Evolutionary conservation across 177 flowering plant genomes (phyloP).

Genomic region (Vitis hybrid): DNA sequence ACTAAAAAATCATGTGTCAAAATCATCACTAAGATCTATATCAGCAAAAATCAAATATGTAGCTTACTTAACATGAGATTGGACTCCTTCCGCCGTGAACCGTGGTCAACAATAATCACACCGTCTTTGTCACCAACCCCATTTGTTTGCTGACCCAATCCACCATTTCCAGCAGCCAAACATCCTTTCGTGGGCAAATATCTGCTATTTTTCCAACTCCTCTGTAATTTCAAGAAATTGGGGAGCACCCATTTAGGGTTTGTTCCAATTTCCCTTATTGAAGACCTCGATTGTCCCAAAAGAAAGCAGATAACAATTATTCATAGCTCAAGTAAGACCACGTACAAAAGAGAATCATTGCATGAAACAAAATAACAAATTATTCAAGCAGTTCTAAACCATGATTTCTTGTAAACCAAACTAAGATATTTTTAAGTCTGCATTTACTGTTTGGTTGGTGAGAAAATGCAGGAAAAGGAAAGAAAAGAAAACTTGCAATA

Average conservation of each 20-base stretch:
- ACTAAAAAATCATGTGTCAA: background rate
- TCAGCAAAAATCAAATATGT: background rate
- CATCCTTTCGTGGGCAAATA: slow-evolving; percentile 20
- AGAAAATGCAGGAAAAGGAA: slow-evolving; percentile 1
- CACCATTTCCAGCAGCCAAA: slow-evolving; percentile 33
- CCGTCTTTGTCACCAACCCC: slow-evolving; percentile 65
- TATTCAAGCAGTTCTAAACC: background rate
- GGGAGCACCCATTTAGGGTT: slow-evolving; percentile 25
- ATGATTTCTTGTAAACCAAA: background rate
- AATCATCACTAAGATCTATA: background rate
- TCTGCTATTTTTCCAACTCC: slow-evolving; percentile 18
- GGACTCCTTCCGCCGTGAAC: slow-evolving; percentile 85
- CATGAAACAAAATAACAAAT: background rate
- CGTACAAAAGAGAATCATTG: background rate
- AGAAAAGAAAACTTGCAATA: background rate
- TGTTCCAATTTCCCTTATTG: slow-evolving; percentile 16
- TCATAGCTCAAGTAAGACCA: background rate
- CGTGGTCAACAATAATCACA: slow-evolving; percentile 89
- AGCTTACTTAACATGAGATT: slow-evolving; percentile 83
- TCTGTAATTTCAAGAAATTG: slow-evolving; percentile 27
- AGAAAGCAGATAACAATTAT: background rate
- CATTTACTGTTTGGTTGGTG: background rate
- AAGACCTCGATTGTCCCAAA: slow-evolving; percentile 14
- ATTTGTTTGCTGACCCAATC: slow-evolving; percentile 21
- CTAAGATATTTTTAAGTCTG: background rate